Conservation (phyloP, 345 rosid species). For the Physaria fendleri region DNA sequence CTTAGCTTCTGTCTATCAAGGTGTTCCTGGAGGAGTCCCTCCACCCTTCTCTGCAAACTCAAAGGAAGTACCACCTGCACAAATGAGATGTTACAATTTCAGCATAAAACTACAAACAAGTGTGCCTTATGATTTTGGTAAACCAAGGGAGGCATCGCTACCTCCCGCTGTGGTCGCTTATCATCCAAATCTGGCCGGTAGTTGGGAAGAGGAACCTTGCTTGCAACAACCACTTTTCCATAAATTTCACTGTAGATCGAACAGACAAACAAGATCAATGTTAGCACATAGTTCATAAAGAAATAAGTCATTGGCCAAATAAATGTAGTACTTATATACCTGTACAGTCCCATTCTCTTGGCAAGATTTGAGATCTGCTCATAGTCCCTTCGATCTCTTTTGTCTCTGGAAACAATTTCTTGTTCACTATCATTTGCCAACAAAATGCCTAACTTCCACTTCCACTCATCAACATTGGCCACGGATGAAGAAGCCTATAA, state of each 20-base stretch:
- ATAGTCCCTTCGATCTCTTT: constrained; percentile 89
- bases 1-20: constrained; percentile 65
- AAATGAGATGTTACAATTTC: background rate
- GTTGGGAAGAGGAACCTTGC: constrained; percentile 95
- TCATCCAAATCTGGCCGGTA: constrained; percentile 98
- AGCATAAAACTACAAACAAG: constrained; percentile 6
- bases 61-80: constrained; percentile 76
- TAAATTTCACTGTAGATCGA: constrained; percentile 56
- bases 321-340: constrained; percentile 27
- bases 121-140: background rate
- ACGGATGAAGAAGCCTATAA: constrained; percentile 89
- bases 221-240: constrained; percentile 91
- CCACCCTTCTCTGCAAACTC: constrained; percentile 91
- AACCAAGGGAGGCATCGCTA: constrained; percentile 27
- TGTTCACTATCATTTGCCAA: constrained; percentile 66
- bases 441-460: constrained; percentile 87
- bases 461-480: constrained; percentile 94
- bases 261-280: constrained; percentile 3
- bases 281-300: background rate
- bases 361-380: constrained; percentile 89
- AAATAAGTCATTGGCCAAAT: background rate
- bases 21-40: constrained; percentile 88
- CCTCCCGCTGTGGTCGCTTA: constrained; percentile 98
- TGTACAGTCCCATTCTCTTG: constrained; percentile 87
- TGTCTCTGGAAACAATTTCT: constrained; percentile 85